Conservation (phyloP, 1,139 yeast species). For the Saccharomyces hybrid region DNA sequence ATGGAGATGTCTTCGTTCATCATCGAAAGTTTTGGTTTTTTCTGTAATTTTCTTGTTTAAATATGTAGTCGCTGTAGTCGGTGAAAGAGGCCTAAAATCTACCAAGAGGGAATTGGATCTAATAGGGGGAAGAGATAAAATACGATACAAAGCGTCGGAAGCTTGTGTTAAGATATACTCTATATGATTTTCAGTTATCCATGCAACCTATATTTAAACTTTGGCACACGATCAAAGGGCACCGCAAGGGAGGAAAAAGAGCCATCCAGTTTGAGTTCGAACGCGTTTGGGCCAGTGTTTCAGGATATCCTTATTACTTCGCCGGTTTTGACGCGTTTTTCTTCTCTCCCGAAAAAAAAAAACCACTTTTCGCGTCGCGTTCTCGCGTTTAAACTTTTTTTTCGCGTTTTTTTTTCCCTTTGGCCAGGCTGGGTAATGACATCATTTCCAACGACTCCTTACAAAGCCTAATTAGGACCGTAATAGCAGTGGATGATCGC, state of each 20-base stretch:
- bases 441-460: not conserved
- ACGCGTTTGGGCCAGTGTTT: not conserved
- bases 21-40: not conserved
- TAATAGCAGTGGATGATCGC: not conserved
- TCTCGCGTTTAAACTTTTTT: not conserved
- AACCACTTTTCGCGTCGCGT: not conserved
- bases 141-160: not conserved
- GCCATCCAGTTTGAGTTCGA: not conserved
- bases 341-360: not conserved
- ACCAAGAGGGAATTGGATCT: not conserved
- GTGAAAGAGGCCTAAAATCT: not conserved
- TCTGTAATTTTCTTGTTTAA: not conserved
- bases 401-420: not conserved
- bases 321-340: not conserved
- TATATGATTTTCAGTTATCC: not conserved
- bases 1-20: conserved; percentile 2
- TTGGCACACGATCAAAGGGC: not conserved
- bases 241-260: not conserved
- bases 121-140: conserved; percentile 4
- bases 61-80: not conserved
- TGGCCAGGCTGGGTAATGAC: not conserved
- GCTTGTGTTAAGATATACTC: not conserved
- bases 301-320: not conserved
- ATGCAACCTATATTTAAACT: not conserved
- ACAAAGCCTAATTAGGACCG: no score